phyloP scores from a whole-genome alignment of 495 filamentous ascomycete genomes.

The Entonaema liquescens region DNA sequence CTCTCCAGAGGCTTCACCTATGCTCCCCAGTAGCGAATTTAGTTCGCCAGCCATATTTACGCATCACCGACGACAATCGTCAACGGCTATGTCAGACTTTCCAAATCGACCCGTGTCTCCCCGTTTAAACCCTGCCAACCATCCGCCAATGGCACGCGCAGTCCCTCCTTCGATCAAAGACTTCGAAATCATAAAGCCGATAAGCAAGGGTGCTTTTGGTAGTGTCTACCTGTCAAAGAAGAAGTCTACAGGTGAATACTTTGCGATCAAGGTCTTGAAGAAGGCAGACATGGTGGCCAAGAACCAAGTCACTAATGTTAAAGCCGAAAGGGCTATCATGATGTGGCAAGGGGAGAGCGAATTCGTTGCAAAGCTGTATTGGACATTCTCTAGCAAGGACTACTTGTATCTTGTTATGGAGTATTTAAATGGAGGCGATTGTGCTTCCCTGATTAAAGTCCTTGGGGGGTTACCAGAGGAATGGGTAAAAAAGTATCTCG shows the following conservation, averaged over 20 bases:
- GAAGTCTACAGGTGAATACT: slow-evolving; percentile 97
- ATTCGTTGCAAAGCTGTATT: slow-evolving; percentile 98
- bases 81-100: slow-evolving; percentile 78
- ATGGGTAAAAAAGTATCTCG: slow-evolving; percentile 96
- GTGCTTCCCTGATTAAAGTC: slow-evolving; percentile 93
- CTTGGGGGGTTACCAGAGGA: slow-evolving; percentile 91
- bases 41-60: slow-evolving; percentile 68
- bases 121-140: slow-evolving; percentile 74
- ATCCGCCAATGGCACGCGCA: slow-evolving; percentile 76
- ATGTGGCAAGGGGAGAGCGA: slow-evolving; percentile 99
- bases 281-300: slow-evolving; percentile 99
- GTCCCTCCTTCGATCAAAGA: slow-evolving; percentile 96
- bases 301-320: slow-evolving; percentile 98
- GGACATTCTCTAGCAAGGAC: slow-evolving; percentile 99
- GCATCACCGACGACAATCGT: slow-evolving; percentile 93
- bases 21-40: slow-evolving; percentile 82
- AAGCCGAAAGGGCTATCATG: slow-evolving; percentile 99
- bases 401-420: slow-evolving; percentile 99
- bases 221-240: slow-evolving; percentile 98
- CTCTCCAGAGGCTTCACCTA: slow-evolving; percentile 89
- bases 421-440: slow-evolving; percentile 97
- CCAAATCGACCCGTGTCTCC: slow-evolving; percentile 77
- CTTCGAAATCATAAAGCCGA: slow-evolving; percentile 99
- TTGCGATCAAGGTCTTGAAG: slow-evolving; percentile 96
- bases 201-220: slow-evolving; percentile 98